Conservation (phyloP, 2,329 filamentous ascomycete genomes). For the Catunica adiposa region DNA sequence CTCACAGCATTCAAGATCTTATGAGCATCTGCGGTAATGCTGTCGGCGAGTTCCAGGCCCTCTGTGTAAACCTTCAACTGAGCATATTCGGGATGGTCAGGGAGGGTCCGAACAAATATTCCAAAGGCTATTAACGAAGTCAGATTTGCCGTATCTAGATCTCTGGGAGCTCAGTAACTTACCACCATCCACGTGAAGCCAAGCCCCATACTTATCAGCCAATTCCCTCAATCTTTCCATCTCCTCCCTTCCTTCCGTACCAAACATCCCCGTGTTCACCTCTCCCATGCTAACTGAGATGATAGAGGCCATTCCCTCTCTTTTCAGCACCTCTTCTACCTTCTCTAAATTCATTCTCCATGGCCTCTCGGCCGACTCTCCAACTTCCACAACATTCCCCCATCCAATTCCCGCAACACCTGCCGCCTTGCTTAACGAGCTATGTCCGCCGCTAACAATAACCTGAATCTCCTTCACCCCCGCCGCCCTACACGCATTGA, state of each 20-base stretch:
- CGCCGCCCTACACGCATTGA: conserved; percentile 46
- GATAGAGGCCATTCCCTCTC: conserved; percentile 46
- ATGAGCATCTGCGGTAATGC: conserved; percentile 72
- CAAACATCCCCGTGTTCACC: conserved; percentile 77
- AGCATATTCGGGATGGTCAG: conserved; percentile 38
- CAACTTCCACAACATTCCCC: conserved; percentile 45
- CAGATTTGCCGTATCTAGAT: neutral
- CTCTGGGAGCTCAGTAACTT: no score
- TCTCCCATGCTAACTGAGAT: conserved; percentile 73
- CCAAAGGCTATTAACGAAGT: conserved; percentile 48
- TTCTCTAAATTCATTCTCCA: conserved; percentile 54
- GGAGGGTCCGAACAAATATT: conserved; percentile 55
- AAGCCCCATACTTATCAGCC: conserved; percentile 57
- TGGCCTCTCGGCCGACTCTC: conserved; percentile 28
- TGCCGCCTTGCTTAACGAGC: conserved; percentile 69
- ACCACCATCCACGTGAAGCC: conserved; percentile 80
- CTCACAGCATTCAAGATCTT: conserved; percentile 78
- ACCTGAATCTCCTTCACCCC: conserved; percentile 55
- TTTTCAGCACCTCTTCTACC: conserved; percentile 43
- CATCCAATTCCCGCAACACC: conserved; percentile 67
- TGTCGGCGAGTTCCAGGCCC: conserved; percentile 69
- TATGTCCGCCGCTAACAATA: conserved; percentile 68
- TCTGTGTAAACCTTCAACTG: conserved; percentile 32
- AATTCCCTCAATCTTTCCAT: conserved; percentile 47
- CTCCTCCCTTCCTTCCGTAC: conserved; percentile 40